Base-by-base conservation (phyloP, 441 rosid species). In the Brassica balearica region DNA sequence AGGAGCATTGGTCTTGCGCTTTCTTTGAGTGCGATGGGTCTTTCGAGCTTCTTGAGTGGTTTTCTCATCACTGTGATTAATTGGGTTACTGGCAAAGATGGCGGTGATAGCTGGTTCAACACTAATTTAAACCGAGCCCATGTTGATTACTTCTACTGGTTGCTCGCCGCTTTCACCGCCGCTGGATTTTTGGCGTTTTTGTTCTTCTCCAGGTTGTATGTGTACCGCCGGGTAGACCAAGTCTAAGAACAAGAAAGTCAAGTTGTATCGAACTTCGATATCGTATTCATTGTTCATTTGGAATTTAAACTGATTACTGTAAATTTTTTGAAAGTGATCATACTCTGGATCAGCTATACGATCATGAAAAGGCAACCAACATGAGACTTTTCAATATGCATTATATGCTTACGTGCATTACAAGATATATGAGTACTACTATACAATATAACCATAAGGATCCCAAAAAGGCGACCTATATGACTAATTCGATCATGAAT, bases 1-100 rank as follows among this genome's bases (percentile, higher is more conserved):
- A 78, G 86, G 68, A 90, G 90, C 51, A 72, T 90, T 9, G 94
- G 94, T 61, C 83, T 86, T 0, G 77, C 91, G 0, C 85, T 90
- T 15, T 87, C 84, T 73, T 82, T 87, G 38, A 87, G 92, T 78
- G 81, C 87, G 9, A 74, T 88, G 36, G 94, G 92, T 20, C 84
- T 88, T 12, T 86, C 90, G 15, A 90, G 85, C 74, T 87, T 88
- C 48, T 72, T 88, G 25, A 85, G 92, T 36, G 82, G 89, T 58
- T 80, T 86, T 72, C 86, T 88, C 11, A 82, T 90, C 43, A 82
- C 87, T 17, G 63, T 73, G 19, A 81, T 88, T 63, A 84, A 87
- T 56, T 81, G 77, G 29, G 85, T 70, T 34, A 87, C 89, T 0
- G 65, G 83, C 12, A 75, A 84, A 71, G 68, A 76, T 8, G 86